Percentiles rank a stretch among this genome's conserved stretches.
Evolutionary conservation across 2,329 filamentous ascomycete species (phyloP).

Genomic region (Fusarium buharicum): DNA sequence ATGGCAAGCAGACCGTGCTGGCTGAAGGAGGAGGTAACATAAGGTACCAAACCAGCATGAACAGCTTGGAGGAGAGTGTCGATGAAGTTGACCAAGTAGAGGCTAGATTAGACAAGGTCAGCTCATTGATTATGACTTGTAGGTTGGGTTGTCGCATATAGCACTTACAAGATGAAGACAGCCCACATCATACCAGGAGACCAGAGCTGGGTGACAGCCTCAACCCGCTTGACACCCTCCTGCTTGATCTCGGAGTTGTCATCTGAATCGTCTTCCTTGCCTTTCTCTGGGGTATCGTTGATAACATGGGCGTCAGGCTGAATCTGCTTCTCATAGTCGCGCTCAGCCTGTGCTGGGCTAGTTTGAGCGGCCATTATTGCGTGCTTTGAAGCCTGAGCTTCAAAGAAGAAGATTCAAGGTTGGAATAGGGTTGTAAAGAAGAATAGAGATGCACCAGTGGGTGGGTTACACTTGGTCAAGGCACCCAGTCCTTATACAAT

Average conservation of each 20-base stretch:
- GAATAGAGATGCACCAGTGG: not conserved
- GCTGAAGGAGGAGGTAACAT: constrained; percentile 73
- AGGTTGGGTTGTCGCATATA: not conserved
- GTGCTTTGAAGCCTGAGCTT: not conserved
- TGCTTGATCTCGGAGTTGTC: constrained; percentile 48
- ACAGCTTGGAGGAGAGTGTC: constrained; percentile 53
- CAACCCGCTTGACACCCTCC: constrained; percentile 53
- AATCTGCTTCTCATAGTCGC: constrained; percentile 36
- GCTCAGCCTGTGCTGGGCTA: constrained; percentile 9
- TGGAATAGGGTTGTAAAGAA: not conserved
- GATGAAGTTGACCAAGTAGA: constrained; percentile 54
- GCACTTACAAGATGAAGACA: constrained; percentile 54
- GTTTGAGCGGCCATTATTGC: constrained; percentile 10
- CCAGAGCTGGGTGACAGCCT: constrained; percentile 56
- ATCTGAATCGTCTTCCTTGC: constrained; percentile 32
- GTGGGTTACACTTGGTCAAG: constrained; percentile 1
- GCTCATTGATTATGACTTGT: not conserved
- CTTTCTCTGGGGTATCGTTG: constrained; percentile 19
- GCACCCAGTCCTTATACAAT: constrained; percentile 7
- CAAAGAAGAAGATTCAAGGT: not conserved
- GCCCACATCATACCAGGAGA: constrained; percentile 51
- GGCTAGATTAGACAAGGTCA: constrained; percentile 39
- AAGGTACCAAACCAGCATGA: constrained; percentile 65
- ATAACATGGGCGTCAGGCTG: constrained; percentile 14
- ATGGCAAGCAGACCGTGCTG: constrained; percentile 73